Base-by-base conservation (phyloP, 352 stramenopile genomes). In the Paralagenidium karlingii region DNA sequence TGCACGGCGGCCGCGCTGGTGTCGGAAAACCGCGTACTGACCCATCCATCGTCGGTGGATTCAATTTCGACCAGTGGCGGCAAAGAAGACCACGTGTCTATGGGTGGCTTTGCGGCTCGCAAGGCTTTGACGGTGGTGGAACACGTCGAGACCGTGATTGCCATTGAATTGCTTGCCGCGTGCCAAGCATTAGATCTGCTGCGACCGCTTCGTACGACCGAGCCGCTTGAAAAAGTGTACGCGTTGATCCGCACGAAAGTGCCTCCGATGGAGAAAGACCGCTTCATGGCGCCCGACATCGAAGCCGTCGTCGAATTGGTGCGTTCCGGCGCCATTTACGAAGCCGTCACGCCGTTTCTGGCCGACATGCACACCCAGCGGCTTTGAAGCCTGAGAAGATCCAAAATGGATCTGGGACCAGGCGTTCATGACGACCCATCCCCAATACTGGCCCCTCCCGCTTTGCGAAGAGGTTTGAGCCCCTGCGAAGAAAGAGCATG, bases 21-120 rank as follows among this genome's bases (percentile, higher is more conserved):
- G 16, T 88, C 67, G 18, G 81, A 94, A 53, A 94, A 94, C 65
- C 93, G 93, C 47, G 77, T 92, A 33, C 73, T 94, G 6, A 79
- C 68, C 15, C 79, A 94, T 52, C 82, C 82, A 26, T 76, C 74
- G 37, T 88, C 70, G 1, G 78, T 93, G 27, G 79, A 94, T 55
- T 92, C 77, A 24, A 89, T 94, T 51, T 93, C 79, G 29, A 94
- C 82, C 15, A 87, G 65, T 19, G 76, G 71, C 4, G 69, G 69
- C 40, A 90, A 93, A 70, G 79, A 93, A 56, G 82, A 94, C 55
- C 82, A 94, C 55, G 82, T 93, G 30, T 91, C 71, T 8, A 94
- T 93, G 82, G 81, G 81, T 31, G 76, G 78, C 19, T 91, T 85
- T 26, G 70, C 78, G 3, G 71, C 81, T 8, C 64, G 75, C 34